phyloP scores from a whole-genome alignment of 2,329 filamentous ascomycete species.

The Chaetothyriales sp. region DNA sequence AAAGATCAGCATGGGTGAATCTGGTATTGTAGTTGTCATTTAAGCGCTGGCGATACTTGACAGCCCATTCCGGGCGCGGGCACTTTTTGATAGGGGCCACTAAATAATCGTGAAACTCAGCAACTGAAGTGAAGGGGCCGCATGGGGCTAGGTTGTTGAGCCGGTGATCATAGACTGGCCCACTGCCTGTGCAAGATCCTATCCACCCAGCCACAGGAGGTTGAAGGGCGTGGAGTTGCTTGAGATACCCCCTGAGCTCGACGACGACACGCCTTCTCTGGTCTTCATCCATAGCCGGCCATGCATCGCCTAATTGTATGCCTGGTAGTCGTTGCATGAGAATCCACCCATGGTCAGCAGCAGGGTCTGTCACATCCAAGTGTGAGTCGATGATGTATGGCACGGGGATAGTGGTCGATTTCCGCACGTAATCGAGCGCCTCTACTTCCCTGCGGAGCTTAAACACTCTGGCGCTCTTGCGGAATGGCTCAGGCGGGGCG shows the following conservation, averaged over 20 bases:
- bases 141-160: background rate
- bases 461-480: too few species aligned
- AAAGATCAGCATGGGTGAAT: conserved; percentile 18
- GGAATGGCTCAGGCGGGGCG: background rate
- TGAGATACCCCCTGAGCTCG: background rate
- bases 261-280: too few species aligned
- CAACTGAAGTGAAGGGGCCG: background rate
- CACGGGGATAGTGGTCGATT: too few species aligned
- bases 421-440: too few species aligned
- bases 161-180: background rate
- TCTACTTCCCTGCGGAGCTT: too few species aligned
- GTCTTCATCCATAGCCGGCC: too few species aligned
- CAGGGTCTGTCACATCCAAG: too few species aligned
- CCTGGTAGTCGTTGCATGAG: too few species aligned
- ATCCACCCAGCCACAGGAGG: background rate
- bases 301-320: too few species aligned
- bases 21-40: background rate
- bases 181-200: background rate
- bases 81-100: background rate
- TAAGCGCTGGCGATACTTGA: background rate
- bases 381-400: too few species aligned
- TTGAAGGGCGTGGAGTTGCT: background rate
- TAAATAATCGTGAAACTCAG: background rate
- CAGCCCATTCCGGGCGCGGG: background rate
- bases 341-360: too few species aligned